Conservation (phyloP, 495 filamentous ascomycete species). For the Talaromyces thailandensis region DNA sequence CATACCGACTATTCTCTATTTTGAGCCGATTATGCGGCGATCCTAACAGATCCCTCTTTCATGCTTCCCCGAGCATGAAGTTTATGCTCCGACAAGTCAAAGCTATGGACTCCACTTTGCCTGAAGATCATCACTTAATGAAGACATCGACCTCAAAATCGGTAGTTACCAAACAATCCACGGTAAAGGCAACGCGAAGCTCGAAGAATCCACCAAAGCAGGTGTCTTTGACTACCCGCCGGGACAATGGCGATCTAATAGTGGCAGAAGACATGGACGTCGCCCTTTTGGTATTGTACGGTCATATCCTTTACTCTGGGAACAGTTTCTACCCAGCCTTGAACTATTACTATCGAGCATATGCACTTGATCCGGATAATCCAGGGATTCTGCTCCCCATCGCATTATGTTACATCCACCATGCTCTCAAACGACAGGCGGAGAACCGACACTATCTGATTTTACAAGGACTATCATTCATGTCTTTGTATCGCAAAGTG, state of each 20-base stretch:
- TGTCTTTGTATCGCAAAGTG: conserved; percentile 65
- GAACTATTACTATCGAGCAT: conserved; percentile 86
- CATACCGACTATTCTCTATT: conserved; percentile 71
- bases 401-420: conserved; percentile 68
- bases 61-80: conserved; percentile 63
- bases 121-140: conserved; percentile 16
- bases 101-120: conserved; percentile 63
- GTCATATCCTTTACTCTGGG: conserved; percentile 72
- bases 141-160: conserved; percentile 10
- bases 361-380: conserved; percentile 68
- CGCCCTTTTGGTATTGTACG: conserved; percentile 76
- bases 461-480: conserved; percentile 73
- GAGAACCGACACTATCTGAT: conserved; percentile 84
- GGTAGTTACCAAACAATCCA: background rate
- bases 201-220: conserved; percentile 29
- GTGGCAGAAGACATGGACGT: conserved; percentile 53
- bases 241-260: conserved; percentile 38
- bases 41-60: conserved; percentile 38
- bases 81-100: conserved; percentile 86
- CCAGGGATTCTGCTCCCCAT: conserved; percentile 63
- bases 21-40: conserved; percentile 54
- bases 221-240: conserved; percentile 41
- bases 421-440: conserved; percentile 76
- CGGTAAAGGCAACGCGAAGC: background rate
- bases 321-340: conserved; percentile 74